Evolutionary conservation across 768 basidiomycete species (phyloP), one percentile per base, ranked within the genome.

Genomic region (Calocera viscosa): DNA sequence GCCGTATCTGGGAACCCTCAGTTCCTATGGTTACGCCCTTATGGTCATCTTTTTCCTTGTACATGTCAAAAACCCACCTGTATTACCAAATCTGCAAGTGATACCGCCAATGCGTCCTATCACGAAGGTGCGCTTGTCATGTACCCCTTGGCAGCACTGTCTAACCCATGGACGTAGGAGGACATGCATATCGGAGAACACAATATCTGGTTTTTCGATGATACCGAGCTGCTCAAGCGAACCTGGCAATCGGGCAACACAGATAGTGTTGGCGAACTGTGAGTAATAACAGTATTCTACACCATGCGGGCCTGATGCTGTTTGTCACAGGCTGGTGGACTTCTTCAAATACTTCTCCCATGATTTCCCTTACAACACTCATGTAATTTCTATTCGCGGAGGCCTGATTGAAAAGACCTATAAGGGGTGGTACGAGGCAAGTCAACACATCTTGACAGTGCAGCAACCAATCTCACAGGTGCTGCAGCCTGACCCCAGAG

Each of bases 141-240:
- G 26, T 43, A 40, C 67, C 73, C 49, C 65, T 65, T 64, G 40
- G 66, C 69, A 69, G 63, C 69, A 26, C 34, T 67, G 2, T 47
- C 63, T 26, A 63, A 30, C 16, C 1, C 22, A 19, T 63, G 14
- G 64, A 14, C 30, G 11, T 71, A 90, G 89, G 90, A 88, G 75
- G 90, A 90, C 71, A 89, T 84, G 49, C 86, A 90, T 77, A 80
- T 92, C 68, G 84, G 84, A 69, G 91, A 86, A 69, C 82, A 87
- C 79, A 91, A 93, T 77, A 87, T 86, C 72, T 92, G 92, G 90
- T 98, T 99, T 80, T 99, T 97, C 74, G 95, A 98, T 79, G 95
- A 99, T 76, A 88, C 94, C 73, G 93, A 96, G 73, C 82, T 92
- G 39, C 80, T 99, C 67, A 83, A 92, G 72, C 87, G 90, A 75